Percentiles rank a stretch among this genome's conserved stretches.
These are phyloP conservation scores for Curvularia eragrostidis DNA, from an alignment of 2,329 filamentous ascomycete species.

Conservation along the genomic window DNA sequence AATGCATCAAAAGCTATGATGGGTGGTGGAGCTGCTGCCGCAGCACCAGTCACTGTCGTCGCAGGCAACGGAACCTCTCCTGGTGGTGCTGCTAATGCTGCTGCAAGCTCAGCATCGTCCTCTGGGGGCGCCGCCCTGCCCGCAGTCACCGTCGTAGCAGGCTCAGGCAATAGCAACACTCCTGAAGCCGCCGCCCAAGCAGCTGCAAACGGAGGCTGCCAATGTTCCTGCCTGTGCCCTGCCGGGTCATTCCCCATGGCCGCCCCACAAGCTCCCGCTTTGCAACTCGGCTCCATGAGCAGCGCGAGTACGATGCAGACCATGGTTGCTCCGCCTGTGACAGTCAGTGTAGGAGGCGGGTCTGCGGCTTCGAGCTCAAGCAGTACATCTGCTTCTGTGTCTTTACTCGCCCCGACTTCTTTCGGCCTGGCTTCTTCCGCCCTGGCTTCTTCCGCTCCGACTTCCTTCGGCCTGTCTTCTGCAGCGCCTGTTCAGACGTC, in stretches of 20 bases:
- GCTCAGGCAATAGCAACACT: conserved; percentile 7
- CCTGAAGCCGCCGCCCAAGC: conserved; percentile 24
- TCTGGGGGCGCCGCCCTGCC: conserved; percentile 9
- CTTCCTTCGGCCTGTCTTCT: background rate
- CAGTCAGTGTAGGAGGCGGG: conserved; percentile 30
- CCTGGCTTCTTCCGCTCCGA: conserved; percentile 3
- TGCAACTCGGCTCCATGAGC: conserved; percentile 35
- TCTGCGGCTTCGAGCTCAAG: conserved; percentile 1
- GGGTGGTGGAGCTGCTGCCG: background rate
- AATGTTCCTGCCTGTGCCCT: conserved; percentile 42
- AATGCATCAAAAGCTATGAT: conserved; percentile 10
- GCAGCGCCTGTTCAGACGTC: background rate
- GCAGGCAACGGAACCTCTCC: conserved; percentile 20
- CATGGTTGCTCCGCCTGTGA: conserved; percentile 28
- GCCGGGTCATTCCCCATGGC: conserved; percentile 42
- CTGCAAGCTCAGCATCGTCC: conserved; percentile 11
- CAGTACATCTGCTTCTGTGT: conserved; percentile 11
- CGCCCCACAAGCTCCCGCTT: conserved; percentile 34
- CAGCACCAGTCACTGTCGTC: conserved; percentile 11
- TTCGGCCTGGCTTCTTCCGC: background rate
- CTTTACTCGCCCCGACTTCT: background rate
- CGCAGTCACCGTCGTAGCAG: conserved; percentile 35
- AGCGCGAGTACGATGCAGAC: conserved; percentile 32
- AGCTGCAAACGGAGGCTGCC: conserved; percentile 29
- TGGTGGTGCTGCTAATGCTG: conserved; percentile 25